Conservation (phyloP, 345 rosid genomes). For the Chamaenerion angustifolium region DNA sequence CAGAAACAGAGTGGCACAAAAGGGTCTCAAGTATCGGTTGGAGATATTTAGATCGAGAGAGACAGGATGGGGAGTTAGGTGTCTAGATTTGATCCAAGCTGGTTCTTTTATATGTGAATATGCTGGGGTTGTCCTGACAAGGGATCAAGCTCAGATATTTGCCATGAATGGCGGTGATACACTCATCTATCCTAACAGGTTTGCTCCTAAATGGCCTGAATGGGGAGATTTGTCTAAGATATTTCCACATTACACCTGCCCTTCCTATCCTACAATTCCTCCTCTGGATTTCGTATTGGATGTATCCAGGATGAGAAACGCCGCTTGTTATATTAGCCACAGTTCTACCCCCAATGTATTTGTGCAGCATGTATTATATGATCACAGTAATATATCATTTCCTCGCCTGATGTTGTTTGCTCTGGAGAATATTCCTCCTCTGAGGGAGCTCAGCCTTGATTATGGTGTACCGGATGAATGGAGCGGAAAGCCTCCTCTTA, state of each 20-base stretch:
- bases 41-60: conserved; percentile 84
- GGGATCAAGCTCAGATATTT: conserved; percentile 72
- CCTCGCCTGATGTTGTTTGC: conserved; percentile 94
- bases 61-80: conserved; percentile 90
- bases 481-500: conserved; percentile 56
- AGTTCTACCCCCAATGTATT: conserved; percentile 73
- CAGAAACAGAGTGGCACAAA: conserved; percentile 67
- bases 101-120: conserved; percentile 90
- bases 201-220: conserved; percentile 53
- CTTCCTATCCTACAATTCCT: conserved; percentile 57
- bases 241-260: conserved; percentile 34
- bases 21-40: conserved; percentile 49
- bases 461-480: conserved; percentile 66
- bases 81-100: conserved; percentile 70
- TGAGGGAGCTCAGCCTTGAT: conserved; percentile 89
- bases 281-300: conserved; percentile 94
- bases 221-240: conserved; percentile 92
- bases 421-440: conserved; percentile 77
- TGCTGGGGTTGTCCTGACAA: conserved; percentile 75
- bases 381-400: conserved; percentile 77
- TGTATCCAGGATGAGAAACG: conserved; percentile 85
- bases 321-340: conserved; percentile 88
- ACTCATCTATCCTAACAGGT: conserved; percentile 60
- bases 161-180: conserved; percentile 64
- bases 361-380: conserved; percentile 74